Base-by-base conservation (phyloP, 148 eudicot genomes). In the Hydrangea macrophylla region DNA sequence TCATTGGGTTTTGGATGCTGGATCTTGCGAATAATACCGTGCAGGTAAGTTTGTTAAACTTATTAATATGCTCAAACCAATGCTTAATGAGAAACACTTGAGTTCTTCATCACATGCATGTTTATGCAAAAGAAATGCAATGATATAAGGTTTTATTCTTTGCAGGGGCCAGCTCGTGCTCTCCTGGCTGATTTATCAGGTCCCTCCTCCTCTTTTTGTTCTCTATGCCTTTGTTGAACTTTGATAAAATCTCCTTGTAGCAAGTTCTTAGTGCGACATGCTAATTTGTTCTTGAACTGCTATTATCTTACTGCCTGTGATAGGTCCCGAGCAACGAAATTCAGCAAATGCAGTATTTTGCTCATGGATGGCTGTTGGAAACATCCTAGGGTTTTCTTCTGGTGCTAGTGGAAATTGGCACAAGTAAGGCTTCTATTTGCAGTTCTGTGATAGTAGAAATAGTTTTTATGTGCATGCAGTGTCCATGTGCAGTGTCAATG, bases 11-110 rank as follows among this genome's bases (percentile, higher is more conserved):
- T 78, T 94, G 98, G 98, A 85, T 94, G 96, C 83, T 94, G 71
- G 97, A 90, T 83, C 95, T 93, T 79, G 98, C 98, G 32, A 90
- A 93, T 81, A 89, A 94, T 70, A 90, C 98, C 4, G 98, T 94
- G 31, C 98, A 94, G 97, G 98, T 86, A 60, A 73, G 78, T 61
- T 73, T 56, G 54, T 62, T 10, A 50, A 58, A 74, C 17, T 48
- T 48, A 42, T 5, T 40, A 25, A 45, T 55, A 5, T 55, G 33
- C 35, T 67, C 44, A 20, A 55, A 65, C 53, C 5, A 48, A 26
- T 63, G 32, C 24, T 10, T 18, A 35, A 36, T 26, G 50, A 28
- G 18, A 10, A 58, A 37, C 23, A 24, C 45, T 48, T 5, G 15
- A 42, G 50, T 42, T 12, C 11, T 73, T 31, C 8, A 17, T 18